Base-by-base conservation (phyloP, 768 basidiomycete species). In the Lentinula aciculospora region DNA sequence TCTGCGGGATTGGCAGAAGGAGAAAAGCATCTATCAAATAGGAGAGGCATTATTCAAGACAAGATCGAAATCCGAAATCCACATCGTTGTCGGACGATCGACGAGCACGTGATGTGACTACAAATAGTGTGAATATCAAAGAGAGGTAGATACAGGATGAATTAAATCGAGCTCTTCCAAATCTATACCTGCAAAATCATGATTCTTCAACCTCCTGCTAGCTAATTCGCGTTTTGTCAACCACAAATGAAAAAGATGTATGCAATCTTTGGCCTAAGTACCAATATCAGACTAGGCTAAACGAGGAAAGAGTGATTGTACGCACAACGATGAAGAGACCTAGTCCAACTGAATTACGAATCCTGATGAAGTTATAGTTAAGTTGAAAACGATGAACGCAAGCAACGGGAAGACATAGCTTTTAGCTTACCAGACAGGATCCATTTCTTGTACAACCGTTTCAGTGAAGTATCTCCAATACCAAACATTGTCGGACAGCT, bases 121-220 rank as follows among this genome's bases (percentile, higher is more conserved):
- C n/a, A n/a, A n/a, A n/a, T n/a, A n/a, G n/a, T n/a, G n/a, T n/a
- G n/a, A n/a, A n/a, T n/a, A n/a, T n/a, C n/a, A n/a, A n/a, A n/a
- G n/a, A n/a, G n/a, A n/a, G n/a, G 31, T 48, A 15, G 27, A 23
- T 53, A 37, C 36, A 40, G 51, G 51, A 6, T 3, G 51, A 40
- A 81, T 75, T 25, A 81, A 70, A 61, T 81, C 81, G 23, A 81
- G 68, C 48, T 71, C 73, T 1, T 66, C 59, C 50, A 74, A 34
- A 57, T 81, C 81, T 8, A 81, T 71, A 0, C 78, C 80, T 13
- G 70, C 69, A 61, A 81, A 81, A 8, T 77, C 72, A 63, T 74
- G 73, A 62, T 68, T 81, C 66, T 77, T 78, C 57, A 81, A 72
- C n/a, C 68, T 62, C 27, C 81, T 71, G 3, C 72, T 77, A 66